Evolutionary conservation across 139 green algal genomes (phyloP).

Genomic region (Chlorella sp.): DNA sequence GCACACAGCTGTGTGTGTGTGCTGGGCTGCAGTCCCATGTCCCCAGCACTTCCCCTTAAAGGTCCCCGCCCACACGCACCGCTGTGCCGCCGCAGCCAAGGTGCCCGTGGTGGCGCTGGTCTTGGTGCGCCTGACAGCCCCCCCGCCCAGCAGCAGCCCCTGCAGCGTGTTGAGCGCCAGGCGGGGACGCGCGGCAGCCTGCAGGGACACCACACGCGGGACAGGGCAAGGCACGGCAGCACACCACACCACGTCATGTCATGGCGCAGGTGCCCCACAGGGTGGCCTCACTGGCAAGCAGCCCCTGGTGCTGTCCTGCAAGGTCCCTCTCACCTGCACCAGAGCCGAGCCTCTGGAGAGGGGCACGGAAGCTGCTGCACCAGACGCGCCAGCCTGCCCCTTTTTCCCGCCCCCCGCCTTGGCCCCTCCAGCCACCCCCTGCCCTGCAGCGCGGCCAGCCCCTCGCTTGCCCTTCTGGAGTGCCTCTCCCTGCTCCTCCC

Average conservation of each 20-base stretch:
- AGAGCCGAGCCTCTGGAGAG: neutral
- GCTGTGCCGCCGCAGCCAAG: neutral
- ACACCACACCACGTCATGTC: neutral
- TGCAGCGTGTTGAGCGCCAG: neutral
- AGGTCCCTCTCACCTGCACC: neutral
- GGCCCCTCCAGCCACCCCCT: neutral
- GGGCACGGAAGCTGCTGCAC: too few species aligned
- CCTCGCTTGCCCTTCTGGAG: too few species aligned
- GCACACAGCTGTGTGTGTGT: too few species aligned
- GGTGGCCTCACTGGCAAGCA: neutral
- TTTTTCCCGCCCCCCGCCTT: neutral
- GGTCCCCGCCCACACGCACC: neutral
- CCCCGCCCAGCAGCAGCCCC: neutral
- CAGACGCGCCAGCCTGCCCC: too few species aligned
- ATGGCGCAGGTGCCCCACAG: neutral
- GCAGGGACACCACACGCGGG: neutral
- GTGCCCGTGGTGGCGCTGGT: neutral
- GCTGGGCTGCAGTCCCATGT: too few species aligned
- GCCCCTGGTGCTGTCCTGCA: neutral
- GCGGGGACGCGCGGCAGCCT: neutral
- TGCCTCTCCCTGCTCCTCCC: neutral
- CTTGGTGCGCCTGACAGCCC: neutral
- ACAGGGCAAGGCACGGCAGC: neutral
- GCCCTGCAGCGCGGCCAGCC: too few species aligned
- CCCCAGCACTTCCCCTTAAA: too few species aligned